phyloP scores from a whole-genome alignment of 148 eudicot genomes.

The Cornus kousa region DNA sequence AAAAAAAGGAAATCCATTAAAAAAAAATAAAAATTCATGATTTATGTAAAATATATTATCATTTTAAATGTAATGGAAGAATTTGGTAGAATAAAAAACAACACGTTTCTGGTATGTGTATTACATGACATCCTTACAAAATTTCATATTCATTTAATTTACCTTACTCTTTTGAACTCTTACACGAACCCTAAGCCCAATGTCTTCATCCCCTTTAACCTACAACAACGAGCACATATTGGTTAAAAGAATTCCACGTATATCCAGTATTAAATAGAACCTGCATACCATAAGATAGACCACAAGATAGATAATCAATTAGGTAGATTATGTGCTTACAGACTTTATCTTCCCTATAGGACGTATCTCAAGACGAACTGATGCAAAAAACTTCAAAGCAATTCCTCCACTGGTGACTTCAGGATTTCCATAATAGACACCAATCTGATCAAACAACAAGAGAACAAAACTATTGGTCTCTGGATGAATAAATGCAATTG shows the following conservation, averaged over 20 bases:
- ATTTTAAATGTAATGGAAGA: background rate
- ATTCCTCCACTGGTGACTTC: conserved; percentile 99
- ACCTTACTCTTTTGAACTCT: conserved; percentile 99
- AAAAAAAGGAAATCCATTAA: background rate
- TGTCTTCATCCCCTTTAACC: conserved; percentile 93
- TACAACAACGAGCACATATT: conserved; percentile 18
- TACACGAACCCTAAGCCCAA: conserved; percentile 90
- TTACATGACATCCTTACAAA: background rate
- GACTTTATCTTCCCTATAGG: conserved; percentile 91
- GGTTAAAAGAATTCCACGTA: background rate
- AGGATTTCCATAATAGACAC: conserved; percentile 96
- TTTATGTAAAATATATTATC: background rate
- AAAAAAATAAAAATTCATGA: background rate
- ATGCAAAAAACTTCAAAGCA: conserved; percentile 95
- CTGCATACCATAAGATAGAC: background rate
- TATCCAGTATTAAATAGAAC: background rate
- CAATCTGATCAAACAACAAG: conserved; percentile 53
- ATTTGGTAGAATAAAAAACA: too few relatives aligned
- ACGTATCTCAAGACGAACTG: conserved; percentile 96
- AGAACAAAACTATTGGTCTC: conserved; percentile 7
- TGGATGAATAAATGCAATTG: background rate
- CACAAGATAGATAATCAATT: background rate
- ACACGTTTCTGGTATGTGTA: too few relatives aligned
- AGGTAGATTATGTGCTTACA: conserved; percentile 51
- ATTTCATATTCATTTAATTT: background rate